A percentile compares a stretch with the other conserved stretches of the same genome.
Conservation (phyloP, 139 green algal genomes). For the Pseudopediastrum boryanum region DNA sequence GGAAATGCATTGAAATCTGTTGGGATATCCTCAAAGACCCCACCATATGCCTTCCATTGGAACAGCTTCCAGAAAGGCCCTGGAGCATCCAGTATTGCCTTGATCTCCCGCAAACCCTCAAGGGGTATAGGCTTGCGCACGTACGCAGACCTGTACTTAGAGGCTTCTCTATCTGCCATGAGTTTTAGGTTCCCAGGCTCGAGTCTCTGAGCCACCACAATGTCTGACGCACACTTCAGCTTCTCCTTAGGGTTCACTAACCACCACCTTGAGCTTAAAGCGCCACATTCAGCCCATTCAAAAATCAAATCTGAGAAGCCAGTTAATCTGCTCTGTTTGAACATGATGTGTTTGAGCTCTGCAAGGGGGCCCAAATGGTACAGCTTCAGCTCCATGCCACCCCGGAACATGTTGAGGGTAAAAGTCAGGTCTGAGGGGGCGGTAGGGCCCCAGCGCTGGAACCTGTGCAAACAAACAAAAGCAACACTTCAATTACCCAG, state of each 20-base stretch:
- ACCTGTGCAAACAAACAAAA: no score
- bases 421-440: constrained; percentile 23
- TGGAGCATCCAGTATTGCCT: not conserved
- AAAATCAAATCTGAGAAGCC: not conserved
- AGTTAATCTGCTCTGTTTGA: not conserved
- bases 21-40: not conserved
- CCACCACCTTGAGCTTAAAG: constrained; percentile 4
- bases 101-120: constrained; percentile 9
- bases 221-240: no score
- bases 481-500: no score
- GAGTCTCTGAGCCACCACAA: no score
- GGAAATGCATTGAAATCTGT: constrained; percentile 23
- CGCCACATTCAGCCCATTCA: constrained; percentile 16
- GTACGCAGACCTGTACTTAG: constrained; percentile 12
- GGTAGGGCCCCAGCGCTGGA: constrained; percentile 17
- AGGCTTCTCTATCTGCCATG: constrained; percentile 15
- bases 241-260: no score
- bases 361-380: constrained; percentile 5
- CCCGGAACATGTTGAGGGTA: constrained; percentile 23
- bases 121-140: constrained; percentile 8
- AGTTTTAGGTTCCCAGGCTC: not conserved
- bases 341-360: not conserved
- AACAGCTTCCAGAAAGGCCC: constrained; percentile 23
- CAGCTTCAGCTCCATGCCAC: constrained; percentile 10
- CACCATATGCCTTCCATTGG: constrained; percentile 27